Evolutionary conservation across 129 eudicot genomes (phyloP).

Genomic region (Pittosporum tobira): DNA sequence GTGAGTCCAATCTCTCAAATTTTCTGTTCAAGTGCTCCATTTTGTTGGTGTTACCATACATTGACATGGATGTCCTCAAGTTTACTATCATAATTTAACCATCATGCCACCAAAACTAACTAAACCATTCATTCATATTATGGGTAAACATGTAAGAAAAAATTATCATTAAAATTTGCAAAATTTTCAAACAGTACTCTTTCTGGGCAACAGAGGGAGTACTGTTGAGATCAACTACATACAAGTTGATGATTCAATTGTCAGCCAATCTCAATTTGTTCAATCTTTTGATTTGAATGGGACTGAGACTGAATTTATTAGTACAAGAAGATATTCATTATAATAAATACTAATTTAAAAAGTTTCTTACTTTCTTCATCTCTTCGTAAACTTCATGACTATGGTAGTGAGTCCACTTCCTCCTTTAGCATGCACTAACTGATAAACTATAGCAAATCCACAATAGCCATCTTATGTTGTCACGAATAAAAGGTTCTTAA

Average conservation of each 20-base stretch:
- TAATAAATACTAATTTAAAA: too few species aligned
- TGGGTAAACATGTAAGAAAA: too few species aligned
- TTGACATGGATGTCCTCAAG: too few species aligned
- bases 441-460: not conserved
- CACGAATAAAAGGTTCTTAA: too few species aligned
- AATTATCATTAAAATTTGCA: too few species aligned
- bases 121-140: too few species aligned
- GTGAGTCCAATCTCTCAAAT: conserved; percentile 24
- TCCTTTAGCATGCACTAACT: not conserved
- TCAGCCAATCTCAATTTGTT: too few species aligned
- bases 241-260: not conserved
- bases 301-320: not conserved
- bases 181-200: too few species aligned
- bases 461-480: not conserved
- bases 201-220: too few species aligned
- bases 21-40: not conserved
- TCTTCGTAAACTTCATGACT: not conserved
- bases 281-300: not conserved
- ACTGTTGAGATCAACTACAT: too few species aligned
- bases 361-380: not conserved
- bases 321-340: not conserved
- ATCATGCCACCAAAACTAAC: too few species aligned
- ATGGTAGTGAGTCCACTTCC: not conserved
- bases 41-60: not conserved
- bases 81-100: too few species aligned